A percentile compares a stretch with the other conserved stretches of the same genome.
These are phyloP conservation scores for Alternaria arbusti DNA, from an alignment of 2,329 filamentous ascomycete genomes.

Conservation along the genomic window DNA sequence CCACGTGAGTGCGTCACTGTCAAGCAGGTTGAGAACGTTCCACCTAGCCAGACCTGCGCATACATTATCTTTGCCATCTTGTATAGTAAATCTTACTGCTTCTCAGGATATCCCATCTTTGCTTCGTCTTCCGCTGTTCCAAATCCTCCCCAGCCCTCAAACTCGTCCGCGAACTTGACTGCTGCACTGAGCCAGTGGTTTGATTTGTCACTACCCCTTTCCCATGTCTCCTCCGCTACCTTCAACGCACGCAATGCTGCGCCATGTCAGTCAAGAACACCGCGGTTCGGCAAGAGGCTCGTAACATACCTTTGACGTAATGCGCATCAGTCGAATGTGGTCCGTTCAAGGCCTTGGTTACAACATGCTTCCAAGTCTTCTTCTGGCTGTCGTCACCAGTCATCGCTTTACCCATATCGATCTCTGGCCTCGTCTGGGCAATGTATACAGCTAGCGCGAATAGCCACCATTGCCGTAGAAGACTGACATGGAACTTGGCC, in stretches of 20 bases:
- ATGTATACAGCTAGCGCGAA: constrained; percentile 81
- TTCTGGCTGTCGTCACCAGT: constrained; percentile 64
- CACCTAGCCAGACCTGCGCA: background rate
- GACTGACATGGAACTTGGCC: constrained; percentile 69
- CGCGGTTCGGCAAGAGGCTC: background rate
- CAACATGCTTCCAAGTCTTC: constrained; percentile 78
- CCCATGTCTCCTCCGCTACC: constrained; percentile 77
- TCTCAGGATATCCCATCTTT: constrained; percentile 29
- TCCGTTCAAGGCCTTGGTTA: constrained; percentile 72
- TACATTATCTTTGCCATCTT: background rate
- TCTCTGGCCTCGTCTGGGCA: constrained; percentile 72
- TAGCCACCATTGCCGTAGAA: constrained; percentile 91
- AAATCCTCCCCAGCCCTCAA: constrained; percentile 69
- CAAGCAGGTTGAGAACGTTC: background rate
- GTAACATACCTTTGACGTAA: constrained; percentile 76
- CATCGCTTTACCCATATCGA: constrained; percentile 69
- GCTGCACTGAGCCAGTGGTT: constrained; percentile 71
- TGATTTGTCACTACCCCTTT: constrained; percentile 61
- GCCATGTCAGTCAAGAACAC: constrained; percentile 15
- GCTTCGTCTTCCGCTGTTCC: constrained; percentile 35
- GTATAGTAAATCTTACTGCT: background rate
- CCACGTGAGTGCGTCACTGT: background rate
- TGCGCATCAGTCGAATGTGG: constrained; percentile 75
- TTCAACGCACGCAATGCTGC: constrained; percentile 74
- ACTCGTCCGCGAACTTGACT: constrained; percentile 75